Base-by-base conservation (phyloP, 805 yeast genomes). In the Candida montana region DNA sequence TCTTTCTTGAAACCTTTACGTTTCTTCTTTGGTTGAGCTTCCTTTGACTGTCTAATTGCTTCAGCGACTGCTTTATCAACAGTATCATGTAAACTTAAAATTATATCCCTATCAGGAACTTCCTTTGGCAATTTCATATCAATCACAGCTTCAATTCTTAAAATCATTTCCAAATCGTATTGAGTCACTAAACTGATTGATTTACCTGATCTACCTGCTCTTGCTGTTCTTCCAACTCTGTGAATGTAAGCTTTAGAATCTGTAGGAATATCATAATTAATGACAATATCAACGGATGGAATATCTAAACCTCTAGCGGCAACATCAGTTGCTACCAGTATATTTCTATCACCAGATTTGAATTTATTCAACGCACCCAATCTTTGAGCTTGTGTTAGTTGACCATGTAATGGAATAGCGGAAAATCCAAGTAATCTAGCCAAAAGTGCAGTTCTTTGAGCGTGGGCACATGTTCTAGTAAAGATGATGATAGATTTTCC, bases 361-460 rank as follows among this genome's bases (percentile, higher is more conserved):
- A 85, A 85, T 54, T 83, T 77, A 61, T 84, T 86, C 50, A 85
- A 66, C 1, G 91, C 83, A 23, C 95, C 93, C 39, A 87, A 72
- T 59, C 96, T 71, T 58, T 87, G 91, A 20, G 89, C 75, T 61
- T 87, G 96, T 4, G 89, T 71, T 48, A 87, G 64, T 63, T 91
- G 96, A 27, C 99, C 99, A 58, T 91, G 97, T 45, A 91, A 71
- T 5, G 99, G 98, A 18, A 89, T 85, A 2, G 96, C 91, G 16
- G 84, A 72, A 58, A 91, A 90, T 18, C 95, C 96, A 21, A 91
- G 67, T 31, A 82, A 72, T 44, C 95, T 77, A 2, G 90, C 79
- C 47, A 91, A 64, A 40, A 87, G 70, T 1, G 97, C 87, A 3
- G 95, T 79, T 57, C 96, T 76, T 61, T 93, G 96, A 2, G 96